These are phyloP conservation scores for Aspergillus nidulans DNA, from an alignment of 495 filamentous ascomycete species.

Conservation along the genomic window DNA sequence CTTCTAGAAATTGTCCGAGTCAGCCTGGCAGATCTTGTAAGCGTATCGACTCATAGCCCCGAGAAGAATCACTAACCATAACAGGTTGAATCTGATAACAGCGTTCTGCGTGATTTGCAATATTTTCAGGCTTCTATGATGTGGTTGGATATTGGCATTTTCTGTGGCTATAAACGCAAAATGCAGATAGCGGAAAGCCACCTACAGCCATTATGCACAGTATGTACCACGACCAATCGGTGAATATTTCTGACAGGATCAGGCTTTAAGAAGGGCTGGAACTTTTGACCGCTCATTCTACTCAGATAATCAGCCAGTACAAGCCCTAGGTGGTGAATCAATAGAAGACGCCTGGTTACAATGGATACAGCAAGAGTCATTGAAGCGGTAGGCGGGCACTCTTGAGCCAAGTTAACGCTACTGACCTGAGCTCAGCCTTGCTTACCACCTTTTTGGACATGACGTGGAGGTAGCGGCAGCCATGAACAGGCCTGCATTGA, in stretches of 20 bases:
- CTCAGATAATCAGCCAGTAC: neutral
- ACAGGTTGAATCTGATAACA: slow-evolving; percentile 54
- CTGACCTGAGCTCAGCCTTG: slow-evolving; percentile 32
- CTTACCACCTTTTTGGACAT: slow-evolving; percentile 50
- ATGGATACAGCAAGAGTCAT: neutral
- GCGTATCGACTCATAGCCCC: neutral
- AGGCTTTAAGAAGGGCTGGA: neutral
- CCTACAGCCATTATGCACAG: slow-evolving; percentile 43
- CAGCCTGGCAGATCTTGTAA: slow-evolving; percentile 38
- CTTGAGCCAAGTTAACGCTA: neutral
- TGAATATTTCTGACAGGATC: neutral
- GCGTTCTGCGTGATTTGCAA: slow-evolving; percentile 47
- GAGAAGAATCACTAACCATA: neutral
- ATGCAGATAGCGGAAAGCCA: slow-evolving; percentile 62
- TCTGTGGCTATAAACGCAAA: slow-evolving; percentile 57
- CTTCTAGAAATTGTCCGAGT: slow-evolving; percentile 51
- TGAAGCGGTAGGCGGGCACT: neutral
- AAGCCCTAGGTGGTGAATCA: neutral
- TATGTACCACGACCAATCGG: slow-evolving; percentile 13
- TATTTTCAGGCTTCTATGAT: slow-evolving; percentile 51
- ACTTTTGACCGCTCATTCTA: neutral
- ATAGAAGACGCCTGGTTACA: neutral
- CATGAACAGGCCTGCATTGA: slow-evolving; percentile 42
- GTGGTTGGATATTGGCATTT: slow-evolving; percentile 53
- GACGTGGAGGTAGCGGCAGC: slow-evolving; percentile 54